Base-by-base conservation (phyloP, 2,329 filamentous ascomycete species). In the Sarocladium brachiariae region DNA sequence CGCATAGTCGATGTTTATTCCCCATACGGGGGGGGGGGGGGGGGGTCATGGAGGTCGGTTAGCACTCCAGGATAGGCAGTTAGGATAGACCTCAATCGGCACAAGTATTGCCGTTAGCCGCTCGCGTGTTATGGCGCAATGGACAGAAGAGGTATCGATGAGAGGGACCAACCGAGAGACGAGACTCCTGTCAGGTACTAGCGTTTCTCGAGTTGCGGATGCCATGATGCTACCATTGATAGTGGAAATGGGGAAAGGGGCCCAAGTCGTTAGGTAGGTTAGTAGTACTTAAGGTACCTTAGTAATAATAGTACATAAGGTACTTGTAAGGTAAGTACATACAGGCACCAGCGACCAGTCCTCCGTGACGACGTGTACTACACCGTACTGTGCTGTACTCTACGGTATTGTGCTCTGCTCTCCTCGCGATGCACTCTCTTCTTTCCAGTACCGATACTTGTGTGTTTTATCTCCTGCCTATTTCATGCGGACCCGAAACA, bases 401-500 rank as follows among this genome's bases (percentile, higher is more conserved):
- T n/a, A n/a, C n/a, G n/a, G n/a, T n/a, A n/a, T n/a, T n/a, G n/a
- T n/a, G n/a, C n/a, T n/a, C n/a, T n/a, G n/a, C n/a, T n/a, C n/a
- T n/a, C n/a, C n/a, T n/a, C n/a, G n/a, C n/a, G n/a, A n/a, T 18
- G 33, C 8, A 35, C 11, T 18, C 10, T 35, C 33, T 35, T 18
- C 18, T 14, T 19, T 39, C 9, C 10, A n/a, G n/a, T n/a, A n/a
- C n/a, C n/a, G n/a, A n/a, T n/a, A 19, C 9, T 21, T 30, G 25
- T 27, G 25, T n/a, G 21, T 41, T 41, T 24, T 41, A 41, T 27
- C 43, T 47, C 43, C 43, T 47, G 43, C 43, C 43, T 47, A 47
- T 10, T 47, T 25, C 7, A 47, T 31, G 43, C 43, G 3, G 14
- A 31, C 13, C 25, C 4, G 25, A 47, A 31, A 13, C n/a, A 10